These are phyloP conservation scores for Plasmodium vinckei DNA, from an alignment of 169 alveolate genomes.

Conservation along the genomic window DNA sequence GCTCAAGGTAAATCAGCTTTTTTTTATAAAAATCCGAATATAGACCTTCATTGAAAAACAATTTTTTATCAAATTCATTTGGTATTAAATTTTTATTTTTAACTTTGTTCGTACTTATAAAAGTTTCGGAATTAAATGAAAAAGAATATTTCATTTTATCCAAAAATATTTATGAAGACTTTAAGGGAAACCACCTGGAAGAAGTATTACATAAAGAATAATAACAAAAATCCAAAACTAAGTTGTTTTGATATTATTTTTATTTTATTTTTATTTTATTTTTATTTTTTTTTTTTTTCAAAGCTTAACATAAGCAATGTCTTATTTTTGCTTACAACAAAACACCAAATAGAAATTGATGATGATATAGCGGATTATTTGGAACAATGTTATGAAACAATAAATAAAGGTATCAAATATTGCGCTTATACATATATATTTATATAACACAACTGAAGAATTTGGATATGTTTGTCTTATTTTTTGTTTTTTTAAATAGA, in stretches of 20 bases:
- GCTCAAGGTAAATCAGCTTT: conserved; percentile 25
- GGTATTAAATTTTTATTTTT: not conserved
- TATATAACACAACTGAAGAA: too few relatives aligned
- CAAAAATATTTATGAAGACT: conserved; percentile 59
- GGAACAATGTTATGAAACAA: conserved; percentile 29
- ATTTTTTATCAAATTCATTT: too few relatives aligned
- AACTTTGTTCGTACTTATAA: not conserved
- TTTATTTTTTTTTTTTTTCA: not conserved
- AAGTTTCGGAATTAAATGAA: conserved; percentile 69
- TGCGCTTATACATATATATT: too few relatives aligned
- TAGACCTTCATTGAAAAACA: not conserved
- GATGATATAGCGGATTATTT: conserved; percentile 30
- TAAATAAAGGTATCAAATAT: conserved; percentile 13
- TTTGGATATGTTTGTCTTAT: not conserved
- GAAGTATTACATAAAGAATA: conserved; percentile 11
- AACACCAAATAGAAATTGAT: conserved; percentile 30
- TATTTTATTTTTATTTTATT: not conserved
- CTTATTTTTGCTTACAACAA: conserved; percentile 20
- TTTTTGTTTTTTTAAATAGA: conserved; percentile 21
- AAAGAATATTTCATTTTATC: conserved; percentile 58
- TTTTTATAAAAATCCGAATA: not conserved
- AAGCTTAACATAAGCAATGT: conserved; percentile 32
- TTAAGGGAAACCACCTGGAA: conserved; percentile 51
- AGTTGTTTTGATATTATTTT: not conserved
- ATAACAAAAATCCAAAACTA: not conserved